Base-by-base conservation (phyloP, 495 filamentous ascomycete species). In the Physcia stellaris region DNA sequence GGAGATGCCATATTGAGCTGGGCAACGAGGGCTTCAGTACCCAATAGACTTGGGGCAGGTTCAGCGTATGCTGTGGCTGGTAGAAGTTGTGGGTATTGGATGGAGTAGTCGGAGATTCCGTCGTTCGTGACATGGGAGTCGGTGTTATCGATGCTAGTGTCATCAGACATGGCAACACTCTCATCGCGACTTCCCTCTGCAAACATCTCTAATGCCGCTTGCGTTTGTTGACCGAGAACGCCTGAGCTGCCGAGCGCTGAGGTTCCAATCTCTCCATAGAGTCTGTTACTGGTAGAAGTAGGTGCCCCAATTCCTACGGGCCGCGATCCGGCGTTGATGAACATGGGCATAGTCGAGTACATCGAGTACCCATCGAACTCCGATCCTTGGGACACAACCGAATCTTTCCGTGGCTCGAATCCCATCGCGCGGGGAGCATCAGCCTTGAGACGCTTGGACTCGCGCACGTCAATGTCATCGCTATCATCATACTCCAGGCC, bases 211-310 rank as follows among this genome's bases (percentile, higher is more conserved):
- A 60, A 47, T 20, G 56, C 59, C 5, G 18, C 48, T 19, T 50
- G 43, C 4, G 50, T 42, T 15, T 57, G 42, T 6, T 26, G 32
- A 37, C 57, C 67, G 11, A 75, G 49, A 26, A 64, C 58, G 34
- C 64, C 67, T 19, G 73, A 75, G 57, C 79, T 87, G 16, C 72
- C 68, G 3, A 90, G 53, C 9, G 72, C 78, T 5, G 83, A 83
- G 10, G 64, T 54, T 19, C 73, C 74, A 35, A 94, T 78, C 55
- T 94, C 85, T 1, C 86, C 86, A 59, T 88, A 93, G 3, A 94
- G 64, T 21, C 78, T 74, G 35, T 59, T 58, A 10, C 55, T 36
- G 6, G 52, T 49, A 26, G 60, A 55, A 6, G 39, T 44, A 4
- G 11, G 37, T 7, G 37, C 19, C 15, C 9, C 12, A 10, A 2